Evolutionary conservation across 768 basidiomycete species (phyloP).

Genomic region (Cantharellus cinnabarinus): DNA sequence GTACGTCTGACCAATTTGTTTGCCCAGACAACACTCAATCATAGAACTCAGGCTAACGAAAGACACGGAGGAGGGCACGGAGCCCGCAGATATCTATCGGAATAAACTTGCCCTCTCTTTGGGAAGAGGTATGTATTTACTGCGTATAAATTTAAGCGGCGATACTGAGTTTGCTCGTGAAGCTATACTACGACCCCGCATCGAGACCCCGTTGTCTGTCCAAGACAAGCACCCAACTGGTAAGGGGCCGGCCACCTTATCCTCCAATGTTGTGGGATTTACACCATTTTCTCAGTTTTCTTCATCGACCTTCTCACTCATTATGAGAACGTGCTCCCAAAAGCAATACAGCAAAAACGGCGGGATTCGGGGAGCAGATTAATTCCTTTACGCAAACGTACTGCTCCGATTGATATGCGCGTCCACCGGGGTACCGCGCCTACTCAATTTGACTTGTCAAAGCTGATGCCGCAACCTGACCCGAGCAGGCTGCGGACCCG

Average conservation of each 20-base stretch:
- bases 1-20: slow-evolving; percentile 23
- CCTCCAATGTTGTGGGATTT: neutral
- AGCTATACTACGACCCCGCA: slow-evolving; percentile 69
- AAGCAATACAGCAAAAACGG: slow-evolving; percentile 67
- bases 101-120: slow-evolving; percentile 76
- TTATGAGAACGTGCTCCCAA: slow-evolving; percentile 54
- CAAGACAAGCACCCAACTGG: slow-evolving; percentile 77
- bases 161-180: neutral
- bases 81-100: slow-evolving; percentile 58
- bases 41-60: slow-evolving; percentile 38
- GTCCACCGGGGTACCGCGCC: neutral
- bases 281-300: slow-evolving; percentile 29
- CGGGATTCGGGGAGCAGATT: slow-evolving; percentile 63
- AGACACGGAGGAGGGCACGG: slow-evolving; percentile 29
- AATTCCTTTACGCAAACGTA: slow-evolving; percentile 66
- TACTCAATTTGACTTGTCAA: neutral
- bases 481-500: neutral
- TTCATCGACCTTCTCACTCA: slow-evolving; percentile 70
- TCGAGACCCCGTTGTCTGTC: slow-evolving; percentile 67
- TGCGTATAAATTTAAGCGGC: neutral
- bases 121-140: slow-evolving; percentile 46
- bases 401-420: slow-evolving; percentile 47
- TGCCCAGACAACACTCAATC: neutral
- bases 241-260: slow-evolving; percentile 17
- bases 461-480: neutral